Percentiles rank a stretch among this genome's conserved stretches.
Evolutionary conservation across 2,329 filamentous ascomycete species (phyloP).

Genomic region (Colletotrichum lini): DNA sequence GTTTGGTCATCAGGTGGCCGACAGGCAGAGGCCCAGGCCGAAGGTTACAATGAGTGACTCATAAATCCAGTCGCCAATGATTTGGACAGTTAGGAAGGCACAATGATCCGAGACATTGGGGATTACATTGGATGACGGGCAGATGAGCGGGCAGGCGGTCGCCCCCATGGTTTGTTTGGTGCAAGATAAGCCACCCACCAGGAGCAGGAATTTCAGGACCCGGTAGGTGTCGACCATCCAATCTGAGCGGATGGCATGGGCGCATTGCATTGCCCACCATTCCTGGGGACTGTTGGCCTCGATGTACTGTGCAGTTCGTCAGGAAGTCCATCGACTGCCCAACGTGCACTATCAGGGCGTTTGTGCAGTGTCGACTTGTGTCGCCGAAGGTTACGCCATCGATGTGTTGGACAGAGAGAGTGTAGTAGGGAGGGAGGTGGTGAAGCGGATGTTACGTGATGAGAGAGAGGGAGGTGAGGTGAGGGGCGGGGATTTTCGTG

Average conservation of each 20-base stretch:
- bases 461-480: constrained; percentile 7
- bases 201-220: constrained; percentile 11
- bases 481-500: constrained; percentile 16
- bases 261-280: constrained; percentile 26
- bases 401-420: constrained; percentile 18
- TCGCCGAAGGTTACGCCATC: constrained; percentile 31
- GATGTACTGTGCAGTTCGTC: background rate
- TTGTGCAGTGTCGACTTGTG: constrained; percentile 25
- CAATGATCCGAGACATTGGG: constrained; percentile 25
- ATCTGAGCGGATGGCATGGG: constrained; percentile 18
- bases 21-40: background rate
- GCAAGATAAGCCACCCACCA: constrained; percentile 30
- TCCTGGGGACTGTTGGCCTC: background rate
- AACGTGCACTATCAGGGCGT: background rate
- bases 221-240: constrained; percentile 5
- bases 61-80: background rate
- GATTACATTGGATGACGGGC: constrained; percentile 23
- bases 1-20: background rate
- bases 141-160: background rate
- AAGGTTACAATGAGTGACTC: background rate
- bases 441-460: constrained; percentile 26
- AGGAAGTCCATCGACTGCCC: constrained; percentile 8
- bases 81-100: constrained; percentile 14
- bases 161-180: constrained; percentile 17
- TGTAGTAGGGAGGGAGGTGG: background rate